Evolutionary conservation across 768 basidiomycete species (phyloP), one percentile per base, ranked within the genome.

Genomic region (Neoboletus brunneissimus): DNA sequence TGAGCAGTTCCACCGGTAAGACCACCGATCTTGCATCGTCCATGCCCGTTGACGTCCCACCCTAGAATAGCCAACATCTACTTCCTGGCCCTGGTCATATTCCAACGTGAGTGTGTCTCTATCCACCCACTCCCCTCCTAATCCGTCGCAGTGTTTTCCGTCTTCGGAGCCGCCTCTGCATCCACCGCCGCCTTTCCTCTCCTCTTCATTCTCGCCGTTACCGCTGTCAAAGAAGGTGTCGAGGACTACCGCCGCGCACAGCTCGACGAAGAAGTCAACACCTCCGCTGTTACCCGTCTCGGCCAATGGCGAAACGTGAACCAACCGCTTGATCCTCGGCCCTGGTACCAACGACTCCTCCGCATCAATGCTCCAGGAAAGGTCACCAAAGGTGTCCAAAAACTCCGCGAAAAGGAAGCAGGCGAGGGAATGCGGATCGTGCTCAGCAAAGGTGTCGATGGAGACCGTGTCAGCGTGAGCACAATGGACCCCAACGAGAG

Each of bases 221-320:
- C 96, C 16, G 95, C 89, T 4, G 82, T 97, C 77, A 99, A 98
- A 73, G 96, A 99, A 69, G 96, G 88, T 8, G 77, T 98, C 34
- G 96, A 98, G 74, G 96, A 99, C 73, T 95, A 92, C 69, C 86
- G 95, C n/a, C 86, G 96, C 49, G 89, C 88, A 11, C 64, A 73
- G 10, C 79, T 95, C 40, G 96, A 99, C 69, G 89, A 97, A 58
- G 86, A 94, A 66, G 95, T 98, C 62, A 99, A 99, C 76, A 97
- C 86, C 51, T 94, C 91, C 0, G 91, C 95, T 4, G 87, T 89
- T 13, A 98, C 94, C 1, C 91, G 91, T 61, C 82, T 99, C 12
- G 86, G 85, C 7, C 83, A 89, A 42, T 97, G 93, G 92, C 80
- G 79, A 54, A 98, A 99, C 70, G 84, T 94, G 23, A 99, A 98